Percentiles rank a stretch among this genome's conserved stretches.
Conservation (phyloP, 805 yeast genomes). For the Metschnikowia picachoensis region DNA sequence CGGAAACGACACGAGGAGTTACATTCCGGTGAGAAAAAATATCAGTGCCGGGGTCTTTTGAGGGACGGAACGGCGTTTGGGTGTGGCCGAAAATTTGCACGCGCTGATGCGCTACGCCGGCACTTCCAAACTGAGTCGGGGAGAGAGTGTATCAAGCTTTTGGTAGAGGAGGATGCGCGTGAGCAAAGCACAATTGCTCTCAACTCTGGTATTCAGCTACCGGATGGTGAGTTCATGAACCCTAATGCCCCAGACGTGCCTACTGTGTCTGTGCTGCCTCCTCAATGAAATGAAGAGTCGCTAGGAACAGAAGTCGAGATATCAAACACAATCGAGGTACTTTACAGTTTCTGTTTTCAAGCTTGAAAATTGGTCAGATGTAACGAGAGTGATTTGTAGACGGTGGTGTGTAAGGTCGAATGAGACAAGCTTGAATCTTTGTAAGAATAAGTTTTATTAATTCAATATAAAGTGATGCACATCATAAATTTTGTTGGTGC, state of each 20-base stretch:
- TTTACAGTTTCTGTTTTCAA: no score
- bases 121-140: conserved; percentile 48
- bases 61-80: conserved; percentile 48
- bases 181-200: conserved; percentile 18
- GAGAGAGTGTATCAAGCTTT: conserved; percentile 36
- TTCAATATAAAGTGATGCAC: neutral
- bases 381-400: no score
- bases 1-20: conserved; percentile 47
- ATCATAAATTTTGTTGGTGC: neutral
- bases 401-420: no score
- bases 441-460: no score
- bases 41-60: conserved; percentile 63
- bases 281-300: conserved; percentile 17
- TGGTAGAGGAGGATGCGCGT: conserved; percentile 39
- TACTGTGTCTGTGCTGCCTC: conserved; percentile 39
- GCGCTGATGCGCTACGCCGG: conserved; percentile 44
- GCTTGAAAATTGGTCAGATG: no score
- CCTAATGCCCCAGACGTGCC: conserved; percentile 21
- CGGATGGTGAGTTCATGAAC: conserved; percentile 18
- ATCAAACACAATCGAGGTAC: no score
- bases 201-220: conserved; percentile 17
- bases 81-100: conserved; percentile 43
- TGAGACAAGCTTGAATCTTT: no score
- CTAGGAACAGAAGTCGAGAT: no score
- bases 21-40: conserved; percentile 73